A percentile compares a stretch with the other conserved stretches of the same genome.
Conservation (phyloP, 192 early-diverging fungal species). For the Phycomyces blakesleeanus region DNA sequence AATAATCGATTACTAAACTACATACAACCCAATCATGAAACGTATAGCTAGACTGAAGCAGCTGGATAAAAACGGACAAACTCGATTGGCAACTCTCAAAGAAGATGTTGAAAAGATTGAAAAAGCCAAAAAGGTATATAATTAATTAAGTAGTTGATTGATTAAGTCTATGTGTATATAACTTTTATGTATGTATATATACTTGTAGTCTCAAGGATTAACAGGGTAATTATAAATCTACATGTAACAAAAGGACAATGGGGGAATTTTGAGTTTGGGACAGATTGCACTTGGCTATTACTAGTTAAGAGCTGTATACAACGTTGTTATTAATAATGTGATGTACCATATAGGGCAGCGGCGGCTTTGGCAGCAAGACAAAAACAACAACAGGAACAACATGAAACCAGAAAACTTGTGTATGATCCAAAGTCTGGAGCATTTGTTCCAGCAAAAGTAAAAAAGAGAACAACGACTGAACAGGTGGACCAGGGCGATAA, state of each 20-base stretch:
- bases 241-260: no score
- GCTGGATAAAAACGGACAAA: constrained; percentile 43
- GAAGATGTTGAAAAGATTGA: constrained; percentile 53
- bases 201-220: constrained; percentile 5
- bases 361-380: constrained; percentile 20
- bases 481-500: constrained; percentile 3
- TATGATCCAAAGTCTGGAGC: constrained; percentile 32
- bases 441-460: constrained; percentile 31
- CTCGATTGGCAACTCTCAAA: constrained; percentile 40
- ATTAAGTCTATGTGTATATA: neutral
- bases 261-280: no score
- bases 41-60: constrained; percentile 38
- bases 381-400: constrained; percentile 11
- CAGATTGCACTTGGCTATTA: no score
- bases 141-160: no score
- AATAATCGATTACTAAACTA: no score
- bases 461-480: constrained; percentile 1
- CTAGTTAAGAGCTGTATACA: no score
- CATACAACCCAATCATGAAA: no score
- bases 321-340: no score
- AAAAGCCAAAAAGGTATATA: constrained; percentile 50
- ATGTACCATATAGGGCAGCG: constrained; percentile 16
- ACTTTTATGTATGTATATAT: constrained; percentile 4
- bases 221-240: constrained; percentile 26
- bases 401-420: constrained; percentile 31